These are phyloP conservation scores for Ligustrum vulgare DNA, from an alignment of 257 asterid species.

Conservation along the genomic window DNA sequence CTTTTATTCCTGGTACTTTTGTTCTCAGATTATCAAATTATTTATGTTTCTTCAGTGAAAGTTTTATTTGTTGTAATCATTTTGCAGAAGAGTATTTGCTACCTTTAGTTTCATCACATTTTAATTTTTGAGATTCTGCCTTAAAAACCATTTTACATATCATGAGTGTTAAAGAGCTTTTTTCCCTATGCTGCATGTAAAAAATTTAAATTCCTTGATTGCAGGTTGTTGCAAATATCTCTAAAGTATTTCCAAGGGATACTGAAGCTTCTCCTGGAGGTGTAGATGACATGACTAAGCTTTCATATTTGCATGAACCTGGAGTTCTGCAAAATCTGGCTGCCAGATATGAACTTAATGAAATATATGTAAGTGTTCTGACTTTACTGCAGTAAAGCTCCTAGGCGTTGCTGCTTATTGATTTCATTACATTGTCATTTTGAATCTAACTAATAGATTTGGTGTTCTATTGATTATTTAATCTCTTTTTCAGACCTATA, in stretches of 20 bases:
- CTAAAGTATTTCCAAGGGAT: slow-evolving; percentile 88
- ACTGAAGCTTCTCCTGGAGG: slow-evolving; percentile 98
- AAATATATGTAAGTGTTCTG: slow-evolving; percentile 74
- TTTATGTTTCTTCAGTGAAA: background rate
- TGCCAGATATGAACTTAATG: slow-evolving; percentile 95
- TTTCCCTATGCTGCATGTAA: background rate
- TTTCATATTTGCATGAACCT: slow-evolving; percentile 98
- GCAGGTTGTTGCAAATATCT: slow-evolving; percentile 76
- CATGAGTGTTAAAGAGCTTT: background rate
- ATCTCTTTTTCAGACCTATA: slow-evolving; percentile 74
- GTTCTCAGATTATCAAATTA: background rate
- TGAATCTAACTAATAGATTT: background rate
- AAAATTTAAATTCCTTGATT: slow-evolving; percentile 4
- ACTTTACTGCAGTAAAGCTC: slow-evolving; percentile 15
- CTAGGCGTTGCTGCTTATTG: background rate
- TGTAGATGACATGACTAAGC: slow-evolving; percentile 99
- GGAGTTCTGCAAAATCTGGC: slow-evolving; percentile 96
- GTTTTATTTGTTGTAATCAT: background rate
- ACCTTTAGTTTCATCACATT: background rate
- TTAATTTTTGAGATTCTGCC: background rate
- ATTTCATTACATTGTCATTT: background rate
- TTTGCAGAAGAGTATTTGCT: background rate
- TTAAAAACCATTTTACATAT: background rate
- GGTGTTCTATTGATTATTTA: slow-evolving; percentile 13
- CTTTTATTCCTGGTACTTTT: background rate